Evolutionary conservation across 2,329 filamentous ascomycete genomes (phyloP), one percentile per base, ranked within the genome.

Genomic region (Tolypocladium sp.): DNA sequence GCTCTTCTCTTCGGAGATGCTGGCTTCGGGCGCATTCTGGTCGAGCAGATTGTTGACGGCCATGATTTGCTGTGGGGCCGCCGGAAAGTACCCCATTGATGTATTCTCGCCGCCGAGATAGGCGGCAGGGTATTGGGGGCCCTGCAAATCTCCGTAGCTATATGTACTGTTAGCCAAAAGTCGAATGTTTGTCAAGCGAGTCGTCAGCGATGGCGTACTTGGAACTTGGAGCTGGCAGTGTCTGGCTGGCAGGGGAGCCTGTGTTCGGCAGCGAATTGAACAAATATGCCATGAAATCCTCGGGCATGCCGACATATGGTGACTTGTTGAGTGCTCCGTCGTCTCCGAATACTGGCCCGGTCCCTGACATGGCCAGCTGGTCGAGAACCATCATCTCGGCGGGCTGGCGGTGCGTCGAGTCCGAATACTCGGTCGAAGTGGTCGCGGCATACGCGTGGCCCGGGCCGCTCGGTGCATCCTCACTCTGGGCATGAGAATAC

Each of bases 1-100:
- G 62, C 91, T 88, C 76, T 96, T 96, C 63, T 92, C 89, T 63
- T 96, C 91, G 0, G 92, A 95, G 59, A 97, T 81, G 9, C 89
- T 82, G 4, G 88, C 88, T 68, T 95, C 90, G 1, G 90, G 90
- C 7, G 89, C 84, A 57, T 86, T 89, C 30, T 90, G 87, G 69
- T 95, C 92, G 33, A 95, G 80, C 44, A 95, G 81, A 66, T 89
- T 95, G 59, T 88, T 93, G 55, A 96, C 90, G 22, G 91, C 90
- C 92, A 96, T 96, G 41, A 92, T 87, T 67, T 95, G 90, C 65
- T 90, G 86, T 3, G 84, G 82, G 15, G 78, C 74, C n/a, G 81
- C 77, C 40, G 83, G 83, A 64, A 84, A 85, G 61, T 84, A 84
- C 20, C 81, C 81, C 52, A 82, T 68, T 41, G 78, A 72, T 38